A percentile compares a stretch with the other conserved stretches of the same genome.
Evolutionary conservation across 257 asterid species (phyloP).

Genomic region (Solanum habrochaites): DNA sequence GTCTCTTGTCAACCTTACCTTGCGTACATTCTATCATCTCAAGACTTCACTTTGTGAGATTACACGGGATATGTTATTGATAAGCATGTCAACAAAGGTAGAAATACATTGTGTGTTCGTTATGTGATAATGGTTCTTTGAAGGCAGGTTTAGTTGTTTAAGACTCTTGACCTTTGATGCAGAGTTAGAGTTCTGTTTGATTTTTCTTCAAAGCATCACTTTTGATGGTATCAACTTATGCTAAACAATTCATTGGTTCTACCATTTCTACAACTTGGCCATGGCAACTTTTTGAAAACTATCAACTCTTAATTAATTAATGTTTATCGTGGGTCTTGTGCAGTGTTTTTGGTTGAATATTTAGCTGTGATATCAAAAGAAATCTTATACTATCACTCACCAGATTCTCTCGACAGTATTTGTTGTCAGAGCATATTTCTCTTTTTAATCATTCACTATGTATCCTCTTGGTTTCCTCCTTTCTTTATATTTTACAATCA

Average conservation of each 20-base stretch:
- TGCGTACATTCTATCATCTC: not conserved
- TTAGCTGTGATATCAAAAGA: not conserved
- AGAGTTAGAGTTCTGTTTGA: not conserved
- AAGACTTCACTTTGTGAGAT: not conserved
- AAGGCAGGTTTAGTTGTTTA: not conserved
- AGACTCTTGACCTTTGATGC: constrained; percentile 1
- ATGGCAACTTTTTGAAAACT: not conserved
- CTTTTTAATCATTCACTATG: not conserved
- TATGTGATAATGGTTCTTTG: not conserved
- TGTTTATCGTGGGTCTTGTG: not conserved
- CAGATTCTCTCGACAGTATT: not conserved
- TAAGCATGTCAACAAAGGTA: not conserved
- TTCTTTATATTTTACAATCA: not conserved
- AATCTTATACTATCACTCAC: not conserved
- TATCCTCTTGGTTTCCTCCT: not conserved
- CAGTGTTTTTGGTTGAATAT: not conserved
- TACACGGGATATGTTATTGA: not conserved
- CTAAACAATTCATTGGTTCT: not conserved
- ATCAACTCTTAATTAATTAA: not conserved
- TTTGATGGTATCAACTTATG: not conserved
- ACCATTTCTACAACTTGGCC: not conserved
- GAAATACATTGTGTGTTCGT: not conserved
- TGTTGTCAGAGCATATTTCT: not conserved
- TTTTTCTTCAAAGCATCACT: not conserved
- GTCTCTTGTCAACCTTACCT: not conserved